phyloP scores from a whole-genome alignment of 148 eudicot species.

The Fallopia convolvulus region DNA sequence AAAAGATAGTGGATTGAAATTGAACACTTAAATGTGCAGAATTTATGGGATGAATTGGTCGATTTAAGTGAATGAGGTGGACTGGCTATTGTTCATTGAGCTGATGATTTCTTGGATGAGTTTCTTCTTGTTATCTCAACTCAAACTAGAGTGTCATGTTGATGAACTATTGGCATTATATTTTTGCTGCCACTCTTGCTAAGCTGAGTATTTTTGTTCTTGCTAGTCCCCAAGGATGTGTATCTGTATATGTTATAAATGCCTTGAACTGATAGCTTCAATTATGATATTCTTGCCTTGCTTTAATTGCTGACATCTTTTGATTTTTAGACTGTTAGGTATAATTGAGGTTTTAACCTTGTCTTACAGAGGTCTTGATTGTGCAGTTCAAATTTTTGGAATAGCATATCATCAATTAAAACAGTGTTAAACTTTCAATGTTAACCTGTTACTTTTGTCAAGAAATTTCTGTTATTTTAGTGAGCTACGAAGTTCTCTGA shows the following conservation, averaged over 20 bases:
- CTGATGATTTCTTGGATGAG: neutral
- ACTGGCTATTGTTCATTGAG: neutral
- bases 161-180: neutral
- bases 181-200: neutral
- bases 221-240: neutral
- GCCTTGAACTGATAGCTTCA: too few relatives aligned
- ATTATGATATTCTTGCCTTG: neutral
- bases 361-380: neutral
- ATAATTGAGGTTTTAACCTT: neutral
- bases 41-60: neutral
- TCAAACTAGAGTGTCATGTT: neutral
- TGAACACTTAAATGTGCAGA: neutral
- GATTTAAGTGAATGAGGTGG: neutral
- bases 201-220: neutral
- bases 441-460: too few relatives aligned
- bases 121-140: too few relatives aligned
- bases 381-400: conserved; percentile 25
- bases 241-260: too few relatives aligned
- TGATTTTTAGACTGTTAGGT: neutral
- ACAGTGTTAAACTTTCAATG: neutral
- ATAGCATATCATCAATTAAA: neutral
- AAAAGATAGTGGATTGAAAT: neutral
- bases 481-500: too few relatives aligned
- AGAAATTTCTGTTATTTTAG: too few relatives aligned
- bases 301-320: neutral